Conservation (phyloP, 768 basidiomycete genomes). For the Suillus weaverae region DNA sequence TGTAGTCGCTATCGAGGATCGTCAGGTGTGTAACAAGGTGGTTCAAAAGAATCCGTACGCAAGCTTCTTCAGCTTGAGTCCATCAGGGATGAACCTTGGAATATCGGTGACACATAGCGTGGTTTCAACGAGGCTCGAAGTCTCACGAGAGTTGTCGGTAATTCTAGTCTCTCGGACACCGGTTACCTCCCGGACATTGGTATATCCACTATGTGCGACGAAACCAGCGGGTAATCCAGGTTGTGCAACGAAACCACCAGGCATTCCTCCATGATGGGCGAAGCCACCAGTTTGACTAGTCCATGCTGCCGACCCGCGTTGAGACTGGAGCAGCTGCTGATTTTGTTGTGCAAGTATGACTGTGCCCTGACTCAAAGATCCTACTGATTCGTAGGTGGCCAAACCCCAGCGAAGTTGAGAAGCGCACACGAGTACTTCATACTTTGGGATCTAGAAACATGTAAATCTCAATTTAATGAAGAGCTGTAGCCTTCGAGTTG, state of each 20-base stretch:
- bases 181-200: background rate
- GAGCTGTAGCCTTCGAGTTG: background rate
- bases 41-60: constrained; percentile 2
- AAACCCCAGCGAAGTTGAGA: constrained; percentile 6
- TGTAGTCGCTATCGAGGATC: constrained; percentile 21
- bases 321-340: background rate
- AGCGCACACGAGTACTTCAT: constrained; percentile 8
- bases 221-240: background rate
- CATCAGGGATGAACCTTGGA: constrained; percentile 10
- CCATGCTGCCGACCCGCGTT: constrained; percentile 9
- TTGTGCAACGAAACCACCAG: background rate
- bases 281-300: constrained; percentile 14
- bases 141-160: background rate
- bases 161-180: background rate
- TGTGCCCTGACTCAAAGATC: constrained; percentile 26
- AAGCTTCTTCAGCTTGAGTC: constrained; percentile 5
- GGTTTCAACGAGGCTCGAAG: background rate
- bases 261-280: constrained; percentile 15
- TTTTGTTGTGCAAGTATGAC: constrained; percentile 28
- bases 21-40: constrained; percentile 7
- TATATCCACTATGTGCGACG: background rate
- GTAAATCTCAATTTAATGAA: too few species aligned
- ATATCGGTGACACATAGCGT: constrained; percentile 7
- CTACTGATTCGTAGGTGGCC: constrained; percentile 7
- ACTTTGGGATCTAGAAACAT: background rate